Evolutionary conservation across 768 basidiomycete species (phyloP), one percentile per base, ranked within the genome.

Genomic region (Amanita jacksonii): DNA sequence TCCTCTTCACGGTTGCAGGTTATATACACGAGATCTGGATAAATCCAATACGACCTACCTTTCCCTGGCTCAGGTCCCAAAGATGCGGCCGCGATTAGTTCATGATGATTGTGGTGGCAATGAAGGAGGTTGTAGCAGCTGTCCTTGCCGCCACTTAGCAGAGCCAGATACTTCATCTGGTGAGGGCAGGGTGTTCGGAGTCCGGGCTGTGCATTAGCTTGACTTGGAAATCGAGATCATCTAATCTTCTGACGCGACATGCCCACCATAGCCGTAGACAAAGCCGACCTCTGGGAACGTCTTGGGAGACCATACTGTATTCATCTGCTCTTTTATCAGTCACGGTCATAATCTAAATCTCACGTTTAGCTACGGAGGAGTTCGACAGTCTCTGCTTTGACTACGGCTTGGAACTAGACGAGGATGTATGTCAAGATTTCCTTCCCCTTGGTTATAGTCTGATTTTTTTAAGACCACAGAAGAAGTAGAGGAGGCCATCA

Each of bases 141-240:
- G 64, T 99, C 96, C 64, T 99, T 99, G 23, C 96, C 96, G 30
- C 96, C 96, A 47, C 93, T 97, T 50, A 99, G 79, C 46, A 99
- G 67, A 1, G 84, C 94, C 57, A 98, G 78, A 61, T 90, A 89
- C 66, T 91, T 90, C 90, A 94, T 93, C 38, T 46, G 9, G 13
- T 27, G 22, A 22, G 28, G n/a, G 47, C 24, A 22, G 33, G 36
- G 47, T 42, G 32, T 43, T 33, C 16, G 34, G 34, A 35, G 33
- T 43, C 34, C 43, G 23, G 40, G 40, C 28, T 30, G 40, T n/a
- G 16, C 16, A 16, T 18, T 22, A 42, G 19, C 27, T 36, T 33
- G 18, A 23, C 23, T 31, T 44, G 25, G 36, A 35, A 46, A 50
- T 45, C 49, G 38, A 46, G 41, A 23, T 42, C 41, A 33, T 42